A percentile compares a stretch with the other conserved stretches of the same genome.
Conservation (phyloP, 441 rosid genomes). For the Erodium moschatum region DNA sequence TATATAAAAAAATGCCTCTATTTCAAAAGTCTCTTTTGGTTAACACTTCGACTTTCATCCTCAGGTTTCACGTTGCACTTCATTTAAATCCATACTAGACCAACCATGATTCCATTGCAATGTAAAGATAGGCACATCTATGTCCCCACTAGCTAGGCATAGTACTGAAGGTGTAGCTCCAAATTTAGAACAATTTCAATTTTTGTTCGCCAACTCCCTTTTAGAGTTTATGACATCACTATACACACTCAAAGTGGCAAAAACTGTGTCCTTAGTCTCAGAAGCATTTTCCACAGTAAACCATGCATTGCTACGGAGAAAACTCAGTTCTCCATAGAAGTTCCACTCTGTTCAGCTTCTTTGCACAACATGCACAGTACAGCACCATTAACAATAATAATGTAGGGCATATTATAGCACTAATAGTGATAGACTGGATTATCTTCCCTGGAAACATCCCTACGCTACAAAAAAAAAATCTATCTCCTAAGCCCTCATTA, state of each 20-base stretch:
- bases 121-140: not conserved
- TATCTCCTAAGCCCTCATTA: not conserved
- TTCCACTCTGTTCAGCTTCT: not conserved
- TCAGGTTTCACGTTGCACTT: not conserved
- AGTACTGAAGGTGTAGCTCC: not conserved
- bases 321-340: not conserved
- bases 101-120: not conserved
- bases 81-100: constrained; percentile 1
- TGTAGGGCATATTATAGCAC: not conserved
- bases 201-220: not conserved
- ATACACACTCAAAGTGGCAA: not conserved
- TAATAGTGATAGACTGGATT: not conserved
- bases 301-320: not conserved
- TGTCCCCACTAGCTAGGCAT: not conserved
- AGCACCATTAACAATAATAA: not conserved
- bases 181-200: not conserved
- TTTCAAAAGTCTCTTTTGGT: not conserved
- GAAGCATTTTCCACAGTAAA: constrained; percentile 1
- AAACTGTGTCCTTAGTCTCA: not conserved
- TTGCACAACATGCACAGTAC: not conserved
- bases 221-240: not conserved
- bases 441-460: not conserved
- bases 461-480: not conserved
- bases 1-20: not conserved
- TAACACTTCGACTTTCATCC: constrained; percentile 7